A percentile compares a stretch with the other conserved stretches of the same genome.
Conservation (phyloP, 805 yeast genomes). For the Priceomyces carsonii region DNA sequence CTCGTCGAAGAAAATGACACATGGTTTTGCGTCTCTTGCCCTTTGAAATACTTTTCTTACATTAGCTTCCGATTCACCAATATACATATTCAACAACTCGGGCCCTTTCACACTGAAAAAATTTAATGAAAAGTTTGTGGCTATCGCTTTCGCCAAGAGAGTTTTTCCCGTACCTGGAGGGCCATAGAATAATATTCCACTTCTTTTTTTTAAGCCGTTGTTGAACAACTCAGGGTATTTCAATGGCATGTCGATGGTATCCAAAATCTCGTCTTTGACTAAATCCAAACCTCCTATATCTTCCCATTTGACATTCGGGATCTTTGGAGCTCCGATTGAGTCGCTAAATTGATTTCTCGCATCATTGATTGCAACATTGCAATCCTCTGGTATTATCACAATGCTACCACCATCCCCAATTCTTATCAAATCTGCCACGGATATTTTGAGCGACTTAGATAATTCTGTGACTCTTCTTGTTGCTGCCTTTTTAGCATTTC, state of each 20-base stretch:
- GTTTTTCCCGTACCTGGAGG: slow-evolving; percentile 99
- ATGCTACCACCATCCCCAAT: slow-evolving; percentile 58
- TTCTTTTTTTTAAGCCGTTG: slow-evolving; percentile 87
- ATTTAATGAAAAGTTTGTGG: slow-evolving; percentile 90
- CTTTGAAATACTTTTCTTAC: slow-evolving; percentile 91
- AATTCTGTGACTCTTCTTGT: slow-evolving; percentile 45
- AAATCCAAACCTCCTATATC: slow-evolving; percentile 94
- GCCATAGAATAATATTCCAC: slow-evolving; percentile 93
- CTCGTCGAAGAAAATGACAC: slow-evolving; percentile 97
- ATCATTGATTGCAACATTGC: slow-evolving; percentile 68
- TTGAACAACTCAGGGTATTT: slow-evolving; percentile 88
- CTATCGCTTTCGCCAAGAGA: slow-evolving; percentile 92
- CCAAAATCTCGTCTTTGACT: slow-evolving; percentile 90
- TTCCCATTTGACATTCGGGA: slow-evolving; percentile 94
- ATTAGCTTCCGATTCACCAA: slow-evolving; percentile 98
- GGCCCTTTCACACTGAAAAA: slow-evolving; percentile 98
- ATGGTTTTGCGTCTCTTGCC: slow-evolving; percentile 96
- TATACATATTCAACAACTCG: slow-evolving; percentile 93
- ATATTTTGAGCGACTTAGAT: slow-evolving; percentile 18
- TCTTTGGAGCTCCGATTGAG: slow-evolving; percentile 94
- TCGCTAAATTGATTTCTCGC: slow-evolving; percentile 90
- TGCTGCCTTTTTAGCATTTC: slow-evolving; percentile 61
- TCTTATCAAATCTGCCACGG: slow-evolving; percentile 32
- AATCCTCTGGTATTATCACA: slow-evolving; percentile 56
- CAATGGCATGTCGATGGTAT: slow-evolving; percentile 94